Base-by-base conservation (phyloP, 352 stramenopile genomes). In the Globisporangium irregulare region DNA sequence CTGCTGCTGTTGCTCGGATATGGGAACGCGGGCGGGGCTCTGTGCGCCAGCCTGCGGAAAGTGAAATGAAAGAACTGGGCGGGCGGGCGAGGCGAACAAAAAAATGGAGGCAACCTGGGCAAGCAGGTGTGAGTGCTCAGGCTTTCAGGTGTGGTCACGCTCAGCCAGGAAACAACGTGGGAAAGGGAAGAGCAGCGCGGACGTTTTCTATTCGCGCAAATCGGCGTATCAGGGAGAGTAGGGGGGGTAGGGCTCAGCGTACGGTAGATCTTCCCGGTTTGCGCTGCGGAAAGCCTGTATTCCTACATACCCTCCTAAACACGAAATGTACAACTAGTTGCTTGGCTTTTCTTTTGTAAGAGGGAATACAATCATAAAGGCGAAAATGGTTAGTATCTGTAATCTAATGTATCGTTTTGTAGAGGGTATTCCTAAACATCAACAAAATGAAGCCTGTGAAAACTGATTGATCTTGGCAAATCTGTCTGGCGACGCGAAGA, bases 51-150 rank as follows among this genome's bases (percentile, higher is more conserved):
- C 36, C 22, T 64, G 58, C 58, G 5, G 41, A 55, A 60, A 53
- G 55, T 61, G 43, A 43, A 66, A 54, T 50, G 58, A 41, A 66
- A 66, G 25, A 25, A 51, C 38, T 32, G 29, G 29, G 29, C 43
- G 0, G 43, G 43, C 20, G 0, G 43, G 43, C 2, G 43, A 18
- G 41, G 18, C 60, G 25, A 66, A 64, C 20, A 24, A 55, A 24
- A 55, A 57, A 66, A 43, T 57, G 43, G 7, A 64, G 58, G 58
- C 22, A 64, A 54, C 58, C 22, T 12, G 2, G 14, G 1, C 55
- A 60, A 25, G 20, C 58, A 54, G 29, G 20, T 59, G 41, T 22
- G 41, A 20, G 41, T n/a, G 41, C 41, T 7, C 10, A 46, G 12
- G 14, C 38, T 46, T 14, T 20, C 34, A 15, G 34, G 8, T 1